Base-by-base conservation (phyloP, 148 eudicot genomes). In the Chenopodium quinoa region DNA sequence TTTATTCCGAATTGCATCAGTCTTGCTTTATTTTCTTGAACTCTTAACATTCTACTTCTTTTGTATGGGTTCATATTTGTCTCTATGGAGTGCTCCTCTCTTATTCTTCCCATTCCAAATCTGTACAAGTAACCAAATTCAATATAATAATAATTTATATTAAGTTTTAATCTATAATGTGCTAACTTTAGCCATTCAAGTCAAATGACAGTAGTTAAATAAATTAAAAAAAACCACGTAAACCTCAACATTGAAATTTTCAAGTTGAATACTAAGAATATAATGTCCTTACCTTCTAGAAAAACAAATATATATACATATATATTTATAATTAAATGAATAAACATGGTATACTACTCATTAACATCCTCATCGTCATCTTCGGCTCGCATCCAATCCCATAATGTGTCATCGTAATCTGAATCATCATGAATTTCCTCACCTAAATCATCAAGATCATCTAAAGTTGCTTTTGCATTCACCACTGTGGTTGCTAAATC, bases 371-470 rank as follows among this genome's bases (percentile, higher is more conserved):
- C 31, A 29, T 29, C 31, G 31, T 29, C 1, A 1, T 75, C 78
- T 0, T 75, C 23, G 0, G 80, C 52, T 22, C 65, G 54, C 80
- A 78, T 78, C 80, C 71, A 78, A 23, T 78, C 73, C 80, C 63
- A 78, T 11, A 78, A 66, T 10, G 73, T 78, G n/a, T 78, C 80
- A 67, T 23, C 23, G 23, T 78, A 44, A 25, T 78, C 80, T 1
- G 73, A 78, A 20, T 66, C 72, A 25, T 78, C 72, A 37, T 34
- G 6, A 4, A 1, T 2, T 3, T 66, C 44, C 6, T 46, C 60
- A n/a, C 9, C 7, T 11, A 11, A 13, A 66, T 6, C 44, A 23
- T 78, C 46, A 13, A 7, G 31, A 29, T 29, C 31, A 29, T 0
- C 20, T 54, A 78, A 47, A 31, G n/a, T 66, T 25, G 56, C 16